phyloP scores from a whole-genome alignment of 139 green algal species.

The Closterium sp. region DNA sequence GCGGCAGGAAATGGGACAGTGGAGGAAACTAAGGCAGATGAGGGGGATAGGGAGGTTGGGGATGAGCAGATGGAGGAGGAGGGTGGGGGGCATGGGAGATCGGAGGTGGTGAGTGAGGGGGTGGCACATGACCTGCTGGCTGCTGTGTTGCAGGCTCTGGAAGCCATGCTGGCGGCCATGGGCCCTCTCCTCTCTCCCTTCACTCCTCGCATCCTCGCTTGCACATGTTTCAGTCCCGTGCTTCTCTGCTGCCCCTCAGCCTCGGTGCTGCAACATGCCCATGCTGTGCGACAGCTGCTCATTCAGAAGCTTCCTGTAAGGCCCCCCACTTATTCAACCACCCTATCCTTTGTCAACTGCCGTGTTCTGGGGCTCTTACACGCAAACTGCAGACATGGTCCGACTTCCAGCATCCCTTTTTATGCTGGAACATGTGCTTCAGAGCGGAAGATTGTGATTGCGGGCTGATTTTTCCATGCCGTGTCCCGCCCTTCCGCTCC shows the following conservation, averaged over 20 bases:
- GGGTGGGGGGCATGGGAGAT: background rate
- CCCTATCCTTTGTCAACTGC: background rate
- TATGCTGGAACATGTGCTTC: background rate
- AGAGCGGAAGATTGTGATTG: background rate
- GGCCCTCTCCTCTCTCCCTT: constrained; percentile 37
- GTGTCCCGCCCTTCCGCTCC: no score
- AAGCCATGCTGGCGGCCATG: constrained; percentile 20
- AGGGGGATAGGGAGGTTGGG: background rate
- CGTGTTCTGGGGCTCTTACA: no score
- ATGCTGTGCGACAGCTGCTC: constrained; percentile 55
- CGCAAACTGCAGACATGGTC: background rate
- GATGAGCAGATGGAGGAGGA: constrained; percentile 17
- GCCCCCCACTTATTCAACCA: background rate
- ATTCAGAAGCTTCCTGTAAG: constrained; percentile 41
- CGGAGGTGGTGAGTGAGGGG: constrained; percentile 17
- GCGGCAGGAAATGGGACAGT: background rate
- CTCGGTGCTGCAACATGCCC: constrained; percentile 62
- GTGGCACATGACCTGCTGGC: constrained; percentile 3
- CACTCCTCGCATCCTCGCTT: background rate
- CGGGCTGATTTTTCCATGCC: background rate
- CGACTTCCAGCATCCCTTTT: background rate
- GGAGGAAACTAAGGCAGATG: constrained; percentile 1
- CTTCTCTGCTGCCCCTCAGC: constrained; percentile 40
- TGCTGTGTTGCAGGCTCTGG: constrained; percentile 26
- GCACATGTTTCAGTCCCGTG: background rate